Evolutionary conservation across 768 basidiomycete species (phyloP), one percentile per base, ranked within the genome.

Genomic region (Trametes maxima): DNA sequence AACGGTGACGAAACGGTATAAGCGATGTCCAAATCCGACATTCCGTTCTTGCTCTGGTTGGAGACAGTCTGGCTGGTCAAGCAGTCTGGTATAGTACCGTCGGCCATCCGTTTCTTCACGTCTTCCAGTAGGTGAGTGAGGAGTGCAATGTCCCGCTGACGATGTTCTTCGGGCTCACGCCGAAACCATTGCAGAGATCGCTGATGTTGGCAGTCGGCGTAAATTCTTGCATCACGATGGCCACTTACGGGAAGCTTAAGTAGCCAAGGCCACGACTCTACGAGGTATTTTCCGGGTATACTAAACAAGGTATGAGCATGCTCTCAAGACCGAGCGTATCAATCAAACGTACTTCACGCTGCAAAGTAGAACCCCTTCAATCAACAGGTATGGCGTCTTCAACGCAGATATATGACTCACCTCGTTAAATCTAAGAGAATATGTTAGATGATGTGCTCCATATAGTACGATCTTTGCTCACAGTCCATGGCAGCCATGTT

Each of bases 261-360:
- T 2, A 82, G 73, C 75, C 79, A 80, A 0, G 80, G 80, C 75
- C 78, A 75, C 1, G 78, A 77, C 67, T 82, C 80, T 13, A 82
- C 80, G 3, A 82, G 59, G 52, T 79, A 80, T 66, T 80, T 82
- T 28, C 80, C 79, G 2, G 79, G 80, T 58, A 81, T 79, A 51
- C 80, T 81, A 21, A 14, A 1, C 12, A 13, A 37, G 12, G n/a
- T 43, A 21, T 49, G 14, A 37, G 49, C 11, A 37, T 16, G 12
- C 35, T 7, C 33, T 7, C 12, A 13, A 11, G 0, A 3, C 48
- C 2, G 5, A 16, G 50, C 19, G 46, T 21, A 3, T 22, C 17
- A 5, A 33, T 17, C 16, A 35, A 7, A 61, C 69, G 56, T 43
- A 77, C 77, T 77, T 78, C 42, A 77, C 72, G 53, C 76, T 76